Percentiles rank a stretch among this genome's conserved stretches.
phyloP scores from a whole-genome alignment of 768 basidiomycete genomes.

The Astraeus odoratus region DNA sequence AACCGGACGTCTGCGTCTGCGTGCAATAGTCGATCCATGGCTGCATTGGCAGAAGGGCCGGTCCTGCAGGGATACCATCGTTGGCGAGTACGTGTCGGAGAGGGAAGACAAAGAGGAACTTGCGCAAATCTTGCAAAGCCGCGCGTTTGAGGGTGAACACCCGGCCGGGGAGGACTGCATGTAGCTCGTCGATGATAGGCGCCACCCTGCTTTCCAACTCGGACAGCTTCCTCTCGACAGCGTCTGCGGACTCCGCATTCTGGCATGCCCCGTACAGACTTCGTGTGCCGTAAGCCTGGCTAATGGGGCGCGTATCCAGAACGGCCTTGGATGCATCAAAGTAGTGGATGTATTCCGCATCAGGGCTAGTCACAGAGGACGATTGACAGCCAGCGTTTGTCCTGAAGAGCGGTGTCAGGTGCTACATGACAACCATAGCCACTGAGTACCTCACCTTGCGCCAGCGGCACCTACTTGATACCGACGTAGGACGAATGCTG shows the following conservation, averaged over 20 bases:
- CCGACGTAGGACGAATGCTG: constrained; percentile 6
- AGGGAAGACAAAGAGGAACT: constrained; percentile 33
- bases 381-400: constrained; percentile 4
- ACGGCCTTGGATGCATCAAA: constrained; percentile 4
- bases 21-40: constrained; percentile 21
- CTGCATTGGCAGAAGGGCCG: constrained; percentile 8
- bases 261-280: constrained; percentile 24
- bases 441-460: neutral
- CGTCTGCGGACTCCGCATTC: constrained; percentile 15
- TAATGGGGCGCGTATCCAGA: constrained; percentile 6
- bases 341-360: constrained; percentile 6
- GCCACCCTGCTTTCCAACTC: constrained; percentile 24
- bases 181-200: constrained; percentile 14
- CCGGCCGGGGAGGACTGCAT: neutral
- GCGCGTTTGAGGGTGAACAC: constrained; percentile 19
- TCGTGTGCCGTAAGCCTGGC: constrained; percentile 6
- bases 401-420: constrained; percentile 1
- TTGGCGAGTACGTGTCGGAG: constrained; percentile 19
- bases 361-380: constrained; percentile 3
- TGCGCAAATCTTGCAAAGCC: constrained; percentile 25
- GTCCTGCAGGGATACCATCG: constrained; percentile 22
- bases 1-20: constrained; percentile 12
- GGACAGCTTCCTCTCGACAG: constrained; percentile 23
- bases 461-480: constrained; percentile 7
- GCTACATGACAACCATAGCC: no score